Conservation (phyloP, 176 grass and related monocot genomes). For the Neostapfia colusana region DNA sequence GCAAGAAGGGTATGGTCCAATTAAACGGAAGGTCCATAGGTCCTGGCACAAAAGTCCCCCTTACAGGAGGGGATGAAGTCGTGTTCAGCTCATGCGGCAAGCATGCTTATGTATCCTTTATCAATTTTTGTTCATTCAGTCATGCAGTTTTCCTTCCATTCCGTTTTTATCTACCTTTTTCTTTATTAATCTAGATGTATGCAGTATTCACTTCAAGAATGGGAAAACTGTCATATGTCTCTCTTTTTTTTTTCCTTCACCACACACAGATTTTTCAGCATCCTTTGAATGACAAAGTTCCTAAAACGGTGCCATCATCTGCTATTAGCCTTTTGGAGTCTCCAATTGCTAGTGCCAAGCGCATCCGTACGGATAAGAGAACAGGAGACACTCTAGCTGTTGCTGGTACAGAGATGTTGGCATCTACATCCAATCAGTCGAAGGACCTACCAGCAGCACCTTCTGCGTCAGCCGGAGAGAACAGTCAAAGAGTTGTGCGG, state of each 20-base stretch:
- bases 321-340: slow-evolving; percentile 49
- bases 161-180: slow-evolving; percentile 13
- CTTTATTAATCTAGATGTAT: slow-evolving; percentile 17
- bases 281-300: slow-evolving; percentile 70
- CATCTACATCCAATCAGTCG: slow-evolving; percentile 64
- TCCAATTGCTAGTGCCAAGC: slow-evolving; percentile 48
- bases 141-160: slow-evolving; percentile 16
- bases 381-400: slow-evolving; percentile 57
- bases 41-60: slow-evolving; percentile 52
- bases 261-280: slow-evolving; percentile 90
- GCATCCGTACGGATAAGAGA: slow-evolving; percentile 64
- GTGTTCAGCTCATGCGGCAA: slow-evolving; percentile 73
- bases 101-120: slow-evolving; percentile 95
- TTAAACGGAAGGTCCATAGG: slow-evolving; percentile 69
- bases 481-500: slow-evolving; percentile 39
- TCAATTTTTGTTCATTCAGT: slow-evolving; percentile 32
- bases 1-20: slow-evolving; percentile 76
- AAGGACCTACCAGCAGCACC: slow-evolving; percentile 50
- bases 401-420: slow-evolving; percentile 74
- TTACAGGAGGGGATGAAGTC: slow-evolving; percentile 90
- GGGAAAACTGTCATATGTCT: slow-evolving; percentile 28
- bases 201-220: slow-evolving; percentile 30
- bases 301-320: slow-evolving; percentile 49
- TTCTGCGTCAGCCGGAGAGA: slow-evolving; percentile 43
- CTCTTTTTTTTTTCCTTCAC: slow-evolving; percentile 30